Conservation (phyloP, 2,329 filamentous ascomycete species). For the Pseudopyricularia cyperi region DNA sequence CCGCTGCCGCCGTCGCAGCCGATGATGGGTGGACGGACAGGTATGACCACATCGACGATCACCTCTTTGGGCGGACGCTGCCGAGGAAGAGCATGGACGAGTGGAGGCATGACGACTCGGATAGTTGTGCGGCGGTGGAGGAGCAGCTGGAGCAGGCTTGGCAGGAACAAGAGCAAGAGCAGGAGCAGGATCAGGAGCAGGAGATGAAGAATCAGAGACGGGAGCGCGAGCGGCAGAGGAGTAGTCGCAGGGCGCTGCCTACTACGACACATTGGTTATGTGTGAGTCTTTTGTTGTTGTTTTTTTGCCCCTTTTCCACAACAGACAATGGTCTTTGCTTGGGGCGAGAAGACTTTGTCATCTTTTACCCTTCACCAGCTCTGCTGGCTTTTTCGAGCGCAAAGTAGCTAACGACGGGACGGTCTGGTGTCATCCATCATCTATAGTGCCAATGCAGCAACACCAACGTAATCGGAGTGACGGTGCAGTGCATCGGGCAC, state of each 20-base stretch:
- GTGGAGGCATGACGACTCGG: constrained; percentile 32
- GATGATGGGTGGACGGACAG: constrained; percentile 23
- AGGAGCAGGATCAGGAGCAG: not conserved
- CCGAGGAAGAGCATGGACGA: constrained; percentile 32
- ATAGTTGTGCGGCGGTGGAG: not conserved
- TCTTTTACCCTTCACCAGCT: no score
- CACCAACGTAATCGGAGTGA: not conserved
- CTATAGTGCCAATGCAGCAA: not conserved
- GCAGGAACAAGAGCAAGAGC: not conserved
- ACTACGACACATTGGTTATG: not conserved
- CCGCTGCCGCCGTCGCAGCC: no score
- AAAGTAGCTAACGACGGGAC: not conserved
- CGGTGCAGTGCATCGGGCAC: not conserved
- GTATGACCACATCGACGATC: constrained; percentile 62
- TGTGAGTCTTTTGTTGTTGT: not conserved
- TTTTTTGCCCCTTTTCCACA: not conserved
- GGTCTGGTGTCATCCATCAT: no score
- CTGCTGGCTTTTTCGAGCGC: no score
- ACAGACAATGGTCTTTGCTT: not conserved
- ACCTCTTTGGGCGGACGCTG: constrained; percentile 43
- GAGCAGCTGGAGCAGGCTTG: not conserved
- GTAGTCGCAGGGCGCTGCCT: not conserved
- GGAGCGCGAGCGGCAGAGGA: not conserved
- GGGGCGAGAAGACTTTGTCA: no score
- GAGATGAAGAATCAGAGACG: not conserved